Evolutionary conservation across 2,329 filamentous ascomycete genomes (phyloP).

Genomic region (Ascochyta clinopodiicola): DNA sequence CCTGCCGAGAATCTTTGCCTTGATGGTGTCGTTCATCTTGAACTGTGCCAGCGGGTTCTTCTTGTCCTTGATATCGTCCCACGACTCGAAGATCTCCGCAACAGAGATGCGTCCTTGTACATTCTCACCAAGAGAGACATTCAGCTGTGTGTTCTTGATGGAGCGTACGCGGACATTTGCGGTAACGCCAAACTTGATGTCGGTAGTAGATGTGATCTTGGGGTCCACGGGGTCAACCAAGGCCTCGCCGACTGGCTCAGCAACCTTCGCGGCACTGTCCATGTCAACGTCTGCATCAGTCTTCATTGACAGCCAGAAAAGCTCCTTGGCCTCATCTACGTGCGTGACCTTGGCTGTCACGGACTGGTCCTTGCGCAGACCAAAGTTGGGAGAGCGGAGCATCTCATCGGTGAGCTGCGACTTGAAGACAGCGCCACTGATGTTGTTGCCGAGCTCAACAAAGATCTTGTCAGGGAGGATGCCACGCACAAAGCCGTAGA

Average conservation of each 20-base stretch:
- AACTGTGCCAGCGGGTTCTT: constrained; percentile 82
- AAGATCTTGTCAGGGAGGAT: constrained; percentile 83
- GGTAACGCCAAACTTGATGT: constrained; percentile 74
- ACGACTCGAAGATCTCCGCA: constrained; percentile 86
- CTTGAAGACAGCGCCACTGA: constrained; percentile 82
- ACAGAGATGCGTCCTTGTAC: constrained; percentile 92
- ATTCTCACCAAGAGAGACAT: constrained; percentile 85
- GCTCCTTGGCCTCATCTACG: constrained; percentile 71
- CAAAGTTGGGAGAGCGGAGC: constrained; percentile 74
- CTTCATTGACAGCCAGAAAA: constrained; percentile 72
- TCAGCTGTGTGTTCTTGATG: constrained; percentile 89
- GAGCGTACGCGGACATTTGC: constrained; percentile 81
- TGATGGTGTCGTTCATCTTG: constrained; percentile 71
- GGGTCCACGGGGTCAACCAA: constrained; percentile 69
- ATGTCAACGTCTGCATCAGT: constrained; percentile 54
- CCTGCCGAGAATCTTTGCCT: constrained; percentile 80
- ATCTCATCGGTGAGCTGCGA: constrained; percentile 76
- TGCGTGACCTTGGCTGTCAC: constrained; percentile 75
- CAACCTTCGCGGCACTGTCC: constrained; percentile 28
- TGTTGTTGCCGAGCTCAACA: constrained; percentile 80
- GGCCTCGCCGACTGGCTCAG: constrained; percentile 45
- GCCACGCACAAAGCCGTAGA: constrained; percentile 84
- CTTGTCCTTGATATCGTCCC: constrained; percentile 83
- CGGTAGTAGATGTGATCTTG: constrained; percentile 68
- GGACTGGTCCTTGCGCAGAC: constrained; percentile 77